Evolutionary conservation across 1,284 basidiomycete species (phyloP).

Genomic region (Taiwanofungus camphoratus): DNA sequence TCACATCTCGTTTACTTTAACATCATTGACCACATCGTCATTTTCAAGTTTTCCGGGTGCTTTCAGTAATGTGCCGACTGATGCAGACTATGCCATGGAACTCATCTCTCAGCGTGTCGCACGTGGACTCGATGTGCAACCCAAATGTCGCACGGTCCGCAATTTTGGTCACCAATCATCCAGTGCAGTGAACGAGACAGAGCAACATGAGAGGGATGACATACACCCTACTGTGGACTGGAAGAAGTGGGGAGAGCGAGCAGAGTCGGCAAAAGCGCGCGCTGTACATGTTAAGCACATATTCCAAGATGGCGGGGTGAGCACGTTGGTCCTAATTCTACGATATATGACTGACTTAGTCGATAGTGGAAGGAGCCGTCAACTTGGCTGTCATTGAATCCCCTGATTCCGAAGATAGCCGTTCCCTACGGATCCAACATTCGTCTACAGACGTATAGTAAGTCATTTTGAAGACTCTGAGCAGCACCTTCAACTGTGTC

Average conservation of each 20-base stretch:
- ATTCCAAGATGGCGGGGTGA: constrained; percentile 32
- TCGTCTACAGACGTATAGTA: constrained; percentile 36
- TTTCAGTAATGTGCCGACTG: constrained; percentile 51
- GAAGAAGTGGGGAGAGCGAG: constrained; percentile 49
- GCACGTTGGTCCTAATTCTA: constrained; percentile 10
- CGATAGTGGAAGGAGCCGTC: constrained; percentile 23
- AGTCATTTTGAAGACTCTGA: constrained; percentile 14
- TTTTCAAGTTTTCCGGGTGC: constrained; percentile 35
- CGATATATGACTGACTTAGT: neutral
- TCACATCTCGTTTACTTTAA: constrained; percentile 5
- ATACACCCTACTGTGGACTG: constrained; percentile 36
- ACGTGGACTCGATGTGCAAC: constrained; percentile 37
- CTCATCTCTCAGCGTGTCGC: constrained; percentile 56
- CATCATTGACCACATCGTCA: neutral
- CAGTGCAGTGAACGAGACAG: neutral
- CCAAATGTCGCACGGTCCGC: constrained; percentile 6
- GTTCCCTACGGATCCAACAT: constrained; percentile 13
- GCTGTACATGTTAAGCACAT: constrained; percentile 37
- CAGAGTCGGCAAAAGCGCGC: constrained; percentile 40
- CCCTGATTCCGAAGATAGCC: constrained; percentile 16
- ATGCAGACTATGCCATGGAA: constrained; percentile 64
- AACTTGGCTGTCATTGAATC: constrained; percentile 20
- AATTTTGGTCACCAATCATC: no score
- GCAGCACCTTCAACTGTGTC: neutral
- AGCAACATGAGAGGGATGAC: neutral